Base-by-base conservation (phyloP, 495 filamentous ascomycete genomes). In the Aspergillus biplanus region DNA sequence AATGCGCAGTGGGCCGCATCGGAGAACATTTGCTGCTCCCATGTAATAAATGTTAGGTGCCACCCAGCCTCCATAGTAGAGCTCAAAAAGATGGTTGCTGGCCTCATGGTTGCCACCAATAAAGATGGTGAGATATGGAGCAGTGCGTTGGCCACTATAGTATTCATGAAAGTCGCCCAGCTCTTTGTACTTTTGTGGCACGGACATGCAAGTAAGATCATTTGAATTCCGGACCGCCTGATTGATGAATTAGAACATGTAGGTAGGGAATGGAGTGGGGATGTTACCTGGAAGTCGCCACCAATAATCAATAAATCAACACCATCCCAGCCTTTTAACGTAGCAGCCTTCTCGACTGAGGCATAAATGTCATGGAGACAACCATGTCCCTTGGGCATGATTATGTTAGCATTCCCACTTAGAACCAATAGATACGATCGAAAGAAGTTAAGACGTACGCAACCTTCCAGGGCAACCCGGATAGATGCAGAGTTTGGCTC, bases 11-110 rank as follows among this genome's bases (percentile, higher is more conserved):
- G 89, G 86, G 4, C 93, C 93, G 53, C 92, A 82, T 15, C 89
- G 88, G 6, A 99, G 68, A 8, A 97, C 87, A 67, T 93, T 96
- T 32, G 95, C 91, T 12, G 93, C 92, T 47, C 95, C 95, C 67
- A 98, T 75, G 78, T 96, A 99, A 80, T 96, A 99, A 56, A 99
- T 99, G 57, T 94, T 97, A 16, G 91, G 93, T 1, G 94, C 94
- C 2, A 92, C 95, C 95, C 95, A 99, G 42, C 95, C 95, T 46
- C 95, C 95, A 72, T 98, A 96, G 78, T 91, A 96, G 4, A 99
- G 84, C 70, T 99, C 95, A 78, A 85, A 92, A 0, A 97, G 73
- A 71, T 97, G 83, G 35, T 89, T 92, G 63, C 90, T 87, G 0
- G 95, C 92, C 74, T 99, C 95, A 65, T 99, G 95, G 71, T 99